phyloP scores from a whole-genome alignment of 2,329 filamentous ascomycete genomes.

The Aspergillus jensenii region DNA sequence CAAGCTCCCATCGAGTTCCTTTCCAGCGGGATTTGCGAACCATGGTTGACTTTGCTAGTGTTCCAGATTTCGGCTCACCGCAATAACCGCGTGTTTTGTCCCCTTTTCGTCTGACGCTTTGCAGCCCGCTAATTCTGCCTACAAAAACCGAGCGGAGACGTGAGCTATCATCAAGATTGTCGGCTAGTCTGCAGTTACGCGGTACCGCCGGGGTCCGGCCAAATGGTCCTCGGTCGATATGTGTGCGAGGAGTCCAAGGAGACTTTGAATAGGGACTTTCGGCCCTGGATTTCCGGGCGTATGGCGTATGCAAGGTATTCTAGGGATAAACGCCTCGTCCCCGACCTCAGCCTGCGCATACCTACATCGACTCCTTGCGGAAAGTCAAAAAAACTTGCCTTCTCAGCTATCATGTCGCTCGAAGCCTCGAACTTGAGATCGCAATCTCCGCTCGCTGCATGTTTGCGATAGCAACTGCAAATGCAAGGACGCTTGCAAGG shows the following conservation, averaged over 20 bases:
- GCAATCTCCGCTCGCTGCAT: background rate
- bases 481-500: background rate
- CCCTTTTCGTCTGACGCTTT: background rate
- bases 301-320: background rate
- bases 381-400: background rate
- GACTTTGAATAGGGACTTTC: background rate
- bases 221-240: background rate
- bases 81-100: constrained; percentile 4
- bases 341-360: background rate
- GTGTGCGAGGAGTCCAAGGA: background rate
- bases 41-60: constrained; percentile 21
- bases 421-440: background rate
- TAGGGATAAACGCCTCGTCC: background rate
- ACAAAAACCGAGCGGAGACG: background rate
- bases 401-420: background rate
- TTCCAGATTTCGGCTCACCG: constrained; percentile 18
- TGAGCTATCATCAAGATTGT: background rate
- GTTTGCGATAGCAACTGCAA: background rate
- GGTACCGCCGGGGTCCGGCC: background rate
- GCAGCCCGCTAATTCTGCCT: background rate
- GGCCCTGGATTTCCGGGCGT: background rate
- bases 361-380: background rate
- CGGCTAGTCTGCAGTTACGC: background rate
- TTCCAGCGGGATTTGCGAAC: constrained; percentile 3
- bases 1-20: background rate